Evolutionary conservation across 352 stramenopile genomes (phyloP).

Genomic region (Globisporangium acanthophoron): DNA sequence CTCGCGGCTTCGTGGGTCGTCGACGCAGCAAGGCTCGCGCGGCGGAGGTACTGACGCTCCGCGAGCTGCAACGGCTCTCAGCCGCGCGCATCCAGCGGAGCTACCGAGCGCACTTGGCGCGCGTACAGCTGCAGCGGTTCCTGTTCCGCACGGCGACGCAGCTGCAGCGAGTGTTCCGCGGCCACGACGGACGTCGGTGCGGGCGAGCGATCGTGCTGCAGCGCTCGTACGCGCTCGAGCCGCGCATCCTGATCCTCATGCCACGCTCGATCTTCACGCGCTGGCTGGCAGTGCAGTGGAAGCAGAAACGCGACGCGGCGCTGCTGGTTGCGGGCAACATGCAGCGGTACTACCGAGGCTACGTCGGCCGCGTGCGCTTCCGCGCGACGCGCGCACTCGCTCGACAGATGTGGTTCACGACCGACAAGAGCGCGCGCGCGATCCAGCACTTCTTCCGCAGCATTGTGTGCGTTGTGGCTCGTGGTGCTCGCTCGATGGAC

Average conservation of each 20-base stretch:
- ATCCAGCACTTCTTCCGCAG: conserved; percentile 78
- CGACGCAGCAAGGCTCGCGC: conserved; percentile 12
- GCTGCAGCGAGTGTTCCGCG: conserved; percentile 55
- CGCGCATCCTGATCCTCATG: conserved; percentile 45
- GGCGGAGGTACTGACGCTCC: conserved; percentile 16
- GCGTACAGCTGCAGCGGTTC: conserved; percentile 30
- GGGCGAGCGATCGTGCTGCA: conserved; percentile 32
- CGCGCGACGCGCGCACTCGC: conserved; percentile 19
- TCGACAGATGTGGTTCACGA: conserved; percentile 29
- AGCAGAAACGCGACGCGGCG: conserved; percentile 46
- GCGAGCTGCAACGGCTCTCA: conserved; percentile 17
- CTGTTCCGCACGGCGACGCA: conserved; percentile 30
- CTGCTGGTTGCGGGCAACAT: conserved; percentile 26
- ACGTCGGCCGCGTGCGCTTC: conserved; percentile 35
- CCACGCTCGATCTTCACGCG: conserved; percentile 49
- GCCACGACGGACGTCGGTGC: conserved; percentile 28
- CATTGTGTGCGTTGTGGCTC: conserved; percentile 42
- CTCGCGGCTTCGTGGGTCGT: conserved; percentile 39
- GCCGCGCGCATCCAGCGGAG: conserved; percentile 41
- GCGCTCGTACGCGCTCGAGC: conserved; percentile 29
- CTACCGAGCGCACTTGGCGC: conserved; percentile 46
- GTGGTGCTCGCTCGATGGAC: conserved; percentile 1
- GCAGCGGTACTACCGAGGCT: conserved; percentile 45
- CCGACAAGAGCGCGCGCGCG: conserved; percentile 31
- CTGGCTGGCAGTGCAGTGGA: conserved; percentile 47